These are phyloP conservation scores for Xylaria sp. DNA, from an alignment of 2,329 filamentous ascomycete genomes.

Conservation along the genomic window DNA sequence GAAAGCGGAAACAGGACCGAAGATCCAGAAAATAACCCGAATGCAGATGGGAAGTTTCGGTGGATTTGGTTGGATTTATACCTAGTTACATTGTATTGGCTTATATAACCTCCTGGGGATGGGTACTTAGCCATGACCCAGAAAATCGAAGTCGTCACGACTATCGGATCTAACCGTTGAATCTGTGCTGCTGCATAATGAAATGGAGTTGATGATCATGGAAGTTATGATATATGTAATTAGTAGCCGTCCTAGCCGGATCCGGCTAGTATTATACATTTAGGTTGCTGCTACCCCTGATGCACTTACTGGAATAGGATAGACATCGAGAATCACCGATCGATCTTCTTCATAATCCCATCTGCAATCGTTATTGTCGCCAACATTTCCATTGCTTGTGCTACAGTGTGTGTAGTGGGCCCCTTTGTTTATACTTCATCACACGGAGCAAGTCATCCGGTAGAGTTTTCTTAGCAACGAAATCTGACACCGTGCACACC, in stretches of 20 bases:
- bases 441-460: not conserved
- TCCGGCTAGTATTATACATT: not conserved
- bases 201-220: not conserved
- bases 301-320: not conserved
- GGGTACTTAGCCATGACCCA: not conserved
- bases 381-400: not conserved
- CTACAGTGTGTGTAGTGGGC: not conserved
- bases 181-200: not conserved
- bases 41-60: no score
- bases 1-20: not conserved
- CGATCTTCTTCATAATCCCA: not conserved
- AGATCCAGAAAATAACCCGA: not conserved
- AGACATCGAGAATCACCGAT: not conserved
- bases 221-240: not conserved
- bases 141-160: conserved; percentile 9
- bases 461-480: not conserved
- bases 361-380: not conserved
- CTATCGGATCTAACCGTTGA: conserved; percentile 2
- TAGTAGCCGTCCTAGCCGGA: not conserved
- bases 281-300: not conserved
- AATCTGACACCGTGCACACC: not conserved
- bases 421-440: not conserved
- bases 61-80: not conserved
- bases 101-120: not conserved
- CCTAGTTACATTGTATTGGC: not conserved